phyloP scores from a whole-genome alignment of 768 basidiomycete genomes.

The Lactifluus volemus region DNA sequence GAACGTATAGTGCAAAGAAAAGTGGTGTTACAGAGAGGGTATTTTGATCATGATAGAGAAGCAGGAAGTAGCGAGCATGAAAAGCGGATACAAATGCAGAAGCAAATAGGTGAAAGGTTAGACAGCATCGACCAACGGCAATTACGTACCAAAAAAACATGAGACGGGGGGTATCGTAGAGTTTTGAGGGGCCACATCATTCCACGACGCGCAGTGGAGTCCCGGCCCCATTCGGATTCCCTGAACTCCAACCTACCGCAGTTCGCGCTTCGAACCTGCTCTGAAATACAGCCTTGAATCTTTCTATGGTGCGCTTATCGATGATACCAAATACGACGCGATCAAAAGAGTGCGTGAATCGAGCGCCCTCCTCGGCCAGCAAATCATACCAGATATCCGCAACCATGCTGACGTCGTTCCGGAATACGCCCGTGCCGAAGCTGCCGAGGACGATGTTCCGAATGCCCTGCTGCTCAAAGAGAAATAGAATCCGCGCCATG shows the following conservation, averaged over 20 bases:
- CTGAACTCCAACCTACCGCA: not conserved
- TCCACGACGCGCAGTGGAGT: constrained; percentile 10
- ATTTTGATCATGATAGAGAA: not conserved
- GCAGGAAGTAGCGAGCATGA: not conserved
- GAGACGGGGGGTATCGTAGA: not conserved
- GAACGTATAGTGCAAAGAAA: not conserved
- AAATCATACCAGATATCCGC: constrained; percentile 60
- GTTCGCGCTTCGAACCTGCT: constrained; percentile 8
- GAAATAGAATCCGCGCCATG: constrained; percentile 56
- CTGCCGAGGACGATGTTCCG: constrained; percentile 59
- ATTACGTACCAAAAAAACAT: not conserved
- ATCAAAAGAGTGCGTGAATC: constrained; percentile 53
- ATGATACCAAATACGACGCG: constrained; percentile 61
- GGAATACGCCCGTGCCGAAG: constrained; percentile 74
- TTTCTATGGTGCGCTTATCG: constrained; percentile 38
- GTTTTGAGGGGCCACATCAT: constrained; percentile 54
- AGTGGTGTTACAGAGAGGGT: not conserved
- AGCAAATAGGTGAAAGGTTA: not conserved
- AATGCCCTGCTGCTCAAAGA: constrained; percentile 55
- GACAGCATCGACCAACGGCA: not conserved
- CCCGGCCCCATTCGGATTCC: not conserved
- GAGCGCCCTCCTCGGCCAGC: constrained; percentile 37
- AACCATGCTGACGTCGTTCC: constrained; percentile 49
- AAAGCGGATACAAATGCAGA: not conserved
- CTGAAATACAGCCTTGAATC: constrained; percentile 33